Base-by-base conservation (phyloP, 2,329 filamentous ascomycete genomes). In the Ceratocystiopsis sp. region DNA sequence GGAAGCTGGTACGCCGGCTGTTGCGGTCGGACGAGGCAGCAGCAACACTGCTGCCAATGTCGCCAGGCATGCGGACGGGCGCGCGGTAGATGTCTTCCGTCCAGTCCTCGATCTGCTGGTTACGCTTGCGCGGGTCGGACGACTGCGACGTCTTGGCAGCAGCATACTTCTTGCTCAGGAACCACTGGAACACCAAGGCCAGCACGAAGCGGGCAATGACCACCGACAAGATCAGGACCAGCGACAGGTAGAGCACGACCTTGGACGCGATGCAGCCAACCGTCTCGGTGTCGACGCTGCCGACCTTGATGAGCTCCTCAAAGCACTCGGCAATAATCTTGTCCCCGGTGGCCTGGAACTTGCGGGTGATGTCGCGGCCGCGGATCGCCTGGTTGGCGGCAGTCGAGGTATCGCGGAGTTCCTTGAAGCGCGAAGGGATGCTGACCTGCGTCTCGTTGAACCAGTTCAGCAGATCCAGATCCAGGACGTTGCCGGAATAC, bases 211-310 rank as follows among this genome's bases (percentile, higher is more conserved):
- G 89, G 49, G 81, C 73, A 15, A 73, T 57, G 6, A 98, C 93
- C 42, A 98, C 85, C 5, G 85, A 78, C 46, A 98, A 64, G 62
- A 98, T 98, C 60, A 98, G 84, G 43, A 81, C 77, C 49, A 98
- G 67, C 4, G 89, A 93, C 42, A 93, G 79, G 57, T 98, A 98
- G 37, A 98, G 77, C 4, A 98, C 91, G 21, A 98, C 87, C 63
- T 94, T 83, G 50, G 89, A 94, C 2, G 91, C 91, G 58, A 98
- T 98, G 64, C 91, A 98, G 15, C 91, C 91, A 40, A 98, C 83
- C 8, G 84, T 93, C 53, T 93, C 87, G 0, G 91, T 96, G 55
- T 98, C 93, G 47, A 98, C 81, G 13, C 82, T 87, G 46, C 91
- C 91, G 42, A 98, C 91, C 60, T 89, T 93, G 71, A 94, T 85